Conservation (phyloP, 441 rosid species). For the Hura crepitans region DNA sequence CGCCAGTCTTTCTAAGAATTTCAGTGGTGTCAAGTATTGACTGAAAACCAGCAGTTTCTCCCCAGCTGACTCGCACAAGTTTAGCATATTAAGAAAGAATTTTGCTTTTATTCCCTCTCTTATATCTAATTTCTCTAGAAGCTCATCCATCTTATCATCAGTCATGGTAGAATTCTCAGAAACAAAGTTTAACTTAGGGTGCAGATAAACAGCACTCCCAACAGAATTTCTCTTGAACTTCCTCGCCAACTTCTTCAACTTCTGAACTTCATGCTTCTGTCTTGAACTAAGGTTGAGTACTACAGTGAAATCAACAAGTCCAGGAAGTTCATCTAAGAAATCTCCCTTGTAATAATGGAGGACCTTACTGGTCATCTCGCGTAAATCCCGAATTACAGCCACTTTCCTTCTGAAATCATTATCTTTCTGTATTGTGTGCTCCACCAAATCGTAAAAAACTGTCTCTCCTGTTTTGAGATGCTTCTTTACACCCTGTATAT, state of each 20-base stretch:
- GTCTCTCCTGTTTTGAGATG: conserved; percentile 36
- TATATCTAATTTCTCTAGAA: conserved; percentile 32
- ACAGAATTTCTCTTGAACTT: conserved; percentile 41
- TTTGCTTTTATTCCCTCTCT: conserved; percentile 70
- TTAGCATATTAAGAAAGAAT: conserved; percentile 59
- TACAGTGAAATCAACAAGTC: conserved; percentile 73
- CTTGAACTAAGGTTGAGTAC: conserved; percentile 48
- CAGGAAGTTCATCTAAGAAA: conserved; percentile 78
- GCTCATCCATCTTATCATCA: conserved; percentile 41
- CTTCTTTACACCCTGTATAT: conserved; percentile 44
- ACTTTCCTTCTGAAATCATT: conserved; percentile 45
- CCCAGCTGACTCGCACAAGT: conserved; percentile 52
- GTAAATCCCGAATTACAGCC: conserved; percentile 62
- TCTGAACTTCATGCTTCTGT: conserved; percentile 48
- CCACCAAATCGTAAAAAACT: conserved; percentile 59
- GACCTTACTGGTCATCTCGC: conserved; percentile 68
- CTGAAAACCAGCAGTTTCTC: conserved; percentile 80
- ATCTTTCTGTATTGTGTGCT: conserved; percentile 56
- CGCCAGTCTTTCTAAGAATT: conserved; percentile 54
- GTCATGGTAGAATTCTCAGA: conserved; percentile 28
- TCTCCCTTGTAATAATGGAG: conserved; percentile 89
- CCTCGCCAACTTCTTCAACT: conserved; percentile 35
- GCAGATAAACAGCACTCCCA: conserved; percentile 45
- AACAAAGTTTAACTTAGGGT: conserved; percentile 34
- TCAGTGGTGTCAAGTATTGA: conserved; percentile 67